Evolutionary conservation across 2,329 filamentous ascomycete genomes (phyloP).

Genomic region (Ophiocordyceps robertsii): DNA sequence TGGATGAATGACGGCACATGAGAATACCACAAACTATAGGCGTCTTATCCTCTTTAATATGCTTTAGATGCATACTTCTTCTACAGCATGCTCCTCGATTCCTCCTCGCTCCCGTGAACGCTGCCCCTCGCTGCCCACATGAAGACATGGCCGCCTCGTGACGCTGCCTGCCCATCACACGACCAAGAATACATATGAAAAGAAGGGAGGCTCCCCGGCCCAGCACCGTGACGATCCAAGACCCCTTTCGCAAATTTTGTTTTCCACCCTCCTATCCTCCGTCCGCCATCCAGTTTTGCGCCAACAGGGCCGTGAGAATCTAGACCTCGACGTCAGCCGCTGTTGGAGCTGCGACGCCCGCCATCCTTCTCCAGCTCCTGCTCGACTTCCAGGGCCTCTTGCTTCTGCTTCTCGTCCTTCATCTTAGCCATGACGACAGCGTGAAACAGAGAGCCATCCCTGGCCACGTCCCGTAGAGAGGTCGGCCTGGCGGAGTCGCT

Average conservation of each 20-base stretch:
- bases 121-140: too few species aligned
- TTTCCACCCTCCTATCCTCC: too few species aligned
- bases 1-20: neutral
- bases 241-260: too few species aligned
- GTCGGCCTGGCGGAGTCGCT: slow-evolving; percentile 4
- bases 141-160: too few species aligned
- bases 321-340: neutral
- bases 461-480: slow-evolving; percentile 27
- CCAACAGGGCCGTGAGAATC: too few species aligned
- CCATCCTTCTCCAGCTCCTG: slow-evolving; percentile 40
- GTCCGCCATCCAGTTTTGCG: too few species aligned
- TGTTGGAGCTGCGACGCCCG: slow-evolving; percentile 20
- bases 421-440: slow-evolving; percentile 83
- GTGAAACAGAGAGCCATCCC: slow-evolving; percentile 62
- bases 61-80: too few species aligned
- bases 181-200: too few species aligned
- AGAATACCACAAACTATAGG: neutral
- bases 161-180: too few species aligned
- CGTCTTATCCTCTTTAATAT: neutral
- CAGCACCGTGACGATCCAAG: too few species aligned
- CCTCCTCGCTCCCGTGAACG: too few species aligned
- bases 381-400: slow-evolving; percentile 58
- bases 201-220: too few species aligned
- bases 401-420: slow-evolving; percentile 47
- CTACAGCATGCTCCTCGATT: neutral